Evolutionary conservation across 106 monocot species (phyloP), one percentile per base, ranked within the genome.

Genomic region (Apostasia shenzhenica): DNA sequence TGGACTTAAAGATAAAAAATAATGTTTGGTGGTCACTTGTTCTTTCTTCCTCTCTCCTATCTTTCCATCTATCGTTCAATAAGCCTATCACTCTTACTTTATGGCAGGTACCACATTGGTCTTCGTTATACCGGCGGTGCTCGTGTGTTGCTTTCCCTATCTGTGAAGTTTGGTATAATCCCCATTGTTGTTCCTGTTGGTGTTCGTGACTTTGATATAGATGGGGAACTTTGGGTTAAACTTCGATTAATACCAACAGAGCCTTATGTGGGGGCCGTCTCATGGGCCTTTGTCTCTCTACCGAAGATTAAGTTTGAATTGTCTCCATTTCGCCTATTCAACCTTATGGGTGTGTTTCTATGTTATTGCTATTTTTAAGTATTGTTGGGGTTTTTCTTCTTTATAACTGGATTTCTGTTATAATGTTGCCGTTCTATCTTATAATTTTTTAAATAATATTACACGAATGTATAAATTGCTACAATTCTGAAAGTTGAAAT

Each of bases 221-320:
- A 97, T 77, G 95, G 95, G 70, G 95, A 97, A 72, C 72, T 97
- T 45, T 97, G 95, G 95, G 92, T 97, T 61, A 97, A 92, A 66
- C 72, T 97, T 46, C 78, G 89, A 45, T 76, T 97, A 53, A 97
- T 97, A 75, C 89, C 86, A 66, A 66, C 95, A 46, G 95, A 92
- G 73, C 95, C 95, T 10, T 97, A 92, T 89, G 81, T 97, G 55
- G 95, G 95, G 55, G 92, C 95, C 75, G 91, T 81, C 67, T 89
- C 89, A 60, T 92, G 92, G 95, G 95, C 92, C 51, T 97, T 97
- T 85, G 95, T 97, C 38, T 92, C 95, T 61, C 84, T 97, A 57
- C 95, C 95, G 67, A 97, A 92, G 77, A 87, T 97, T 53, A 97
- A 92, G 72, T 87, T 97, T 68, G 95, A 91, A 54, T 66, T 97